These are phyloP conservation scores for Dysphania ambrosioides DNA, from an alignment of 148 eudicot species.

Conservation along the genomic window DNA sequence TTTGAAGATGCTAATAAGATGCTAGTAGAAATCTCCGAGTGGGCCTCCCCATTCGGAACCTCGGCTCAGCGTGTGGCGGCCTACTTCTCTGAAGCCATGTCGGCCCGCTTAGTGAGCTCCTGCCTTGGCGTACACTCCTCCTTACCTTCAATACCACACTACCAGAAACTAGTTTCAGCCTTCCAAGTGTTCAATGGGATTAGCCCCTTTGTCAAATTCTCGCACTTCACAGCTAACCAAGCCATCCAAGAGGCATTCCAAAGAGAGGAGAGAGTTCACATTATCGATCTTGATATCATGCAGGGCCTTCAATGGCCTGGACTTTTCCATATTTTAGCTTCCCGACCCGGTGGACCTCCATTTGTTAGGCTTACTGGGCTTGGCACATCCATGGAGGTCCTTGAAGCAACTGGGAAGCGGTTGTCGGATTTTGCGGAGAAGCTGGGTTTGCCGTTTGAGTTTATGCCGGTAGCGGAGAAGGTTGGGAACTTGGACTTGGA, in stretches of 20 bases:
- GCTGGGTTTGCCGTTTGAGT: conserved; percentile 83
- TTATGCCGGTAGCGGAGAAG: conserved; percentile 68
- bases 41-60: conserved; percentile 82
- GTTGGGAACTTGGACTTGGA: conserved; percentile 70
- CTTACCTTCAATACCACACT: conserved; percentile 44
- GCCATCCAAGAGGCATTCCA: conserved; percentile 95
- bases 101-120: conserved; percentile 62
- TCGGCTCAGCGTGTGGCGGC: conserved; percentile 95
- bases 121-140: conserved; percentile 65
- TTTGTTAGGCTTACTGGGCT: conserved; percentile 76
- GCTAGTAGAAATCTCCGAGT: conserved; percentile 74
- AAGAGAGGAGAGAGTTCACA: conserved; percentile 76
- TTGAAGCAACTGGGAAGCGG: conserved; percentile 83
- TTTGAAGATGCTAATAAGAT: conserved; percentile 69
- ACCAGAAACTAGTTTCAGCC: conserved; percentile 63
- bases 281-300: conserved; percentile 92
- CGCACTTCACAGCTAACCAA: conserved; percentile 93
- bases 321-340: conserved; percentile 76
- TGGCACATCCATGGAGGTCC: conserved; percentile 63
- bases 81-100: conserved; percentile 96
- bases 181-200: conserved; percentile 94
- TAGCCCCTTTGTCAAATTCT: conserved; percentile 85
- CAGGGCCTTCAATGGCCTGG: conserved; percentile 99
- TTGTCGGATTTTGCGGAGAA: conserved; percentile 77
- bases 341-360: conserved; percentile 85